phyloP scores from a whole-genome alignment of 768 basidiomycete genomes.

The Infundibulicybe gibba region DNA sequence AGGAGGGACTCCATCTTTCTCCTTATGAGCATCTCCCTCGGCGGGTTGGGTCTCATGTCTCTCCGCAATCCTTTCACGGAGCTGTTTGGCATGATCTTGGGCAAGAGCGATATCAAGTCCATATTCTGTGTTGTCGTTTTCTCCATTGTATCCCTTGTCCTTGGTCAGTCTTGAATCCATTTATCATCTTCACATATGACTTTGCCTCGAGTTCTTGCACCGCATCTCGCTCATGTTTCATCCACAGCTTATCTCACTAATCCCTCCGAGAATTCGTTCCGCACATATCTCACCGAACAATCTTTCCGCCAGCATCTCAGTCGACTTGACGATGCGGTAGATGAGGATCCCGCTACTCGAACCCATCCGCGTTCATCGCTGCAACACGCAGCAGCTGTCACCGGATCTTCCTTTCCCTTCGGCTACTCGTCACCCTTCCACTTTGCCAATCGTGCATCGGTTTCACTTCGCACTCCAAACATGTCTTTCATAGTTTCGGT shows the following conservation, averaged over 20 bases:
- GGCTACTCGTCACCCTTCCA: slow-evolving; percentile 57
- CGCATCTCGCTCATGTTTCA: background rate
- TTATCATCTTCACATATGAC: too few species aligned
- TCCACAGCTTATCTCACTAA: slow-evolving; percentile 88
- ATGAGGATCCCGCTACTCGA: slow-evolving; percentile 44
- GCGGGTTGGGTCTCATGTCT: slow-evolving; percentile 58
- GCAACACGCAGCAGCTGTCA: slow-evolving; percentile 22
- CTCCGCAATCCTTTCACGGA: slow-evolving; percentile 51
- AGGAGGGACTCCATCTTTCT: slow-evolving; percentile 47
- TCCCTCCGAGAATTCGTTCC: slow-evolving; percentile 90
- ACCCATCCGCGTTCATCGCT: slow-evolving; percentile 20
- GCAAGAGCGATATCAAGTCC: slow-evolving; percentile 65
- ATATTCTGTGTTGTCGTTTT: slow-evolving; percentile 69
- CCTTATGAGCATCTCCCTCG: slow-evolving; percentile 65
- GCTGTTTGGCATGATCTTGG: slow-evolving; percentile 45
- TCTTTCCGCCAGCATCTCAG: slow-evolving; percentile 94
- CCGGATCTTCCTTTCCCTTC: slow-evolving; percentile 22
- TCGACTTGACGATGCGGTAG: slow-evolving; percentile 67
- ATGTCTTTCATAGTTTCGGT: slow-evolving; percentile 81
- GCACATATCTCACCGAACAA: slow-evolving; percentile 93
- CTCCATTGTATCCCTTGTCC: slow-evolving; percentile 62
- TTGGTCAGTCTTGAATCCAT: slow-evolving; percentile 54
- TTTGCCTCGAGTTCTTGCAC: background rate
- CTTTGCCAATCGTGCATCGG: slow-evolving; percentile 90
- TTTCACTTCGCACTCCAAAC: slow-evolving; percentile 92